Conservation (phyloP, 306 rosid genomes). For the Cicer bijugum region DNA sequence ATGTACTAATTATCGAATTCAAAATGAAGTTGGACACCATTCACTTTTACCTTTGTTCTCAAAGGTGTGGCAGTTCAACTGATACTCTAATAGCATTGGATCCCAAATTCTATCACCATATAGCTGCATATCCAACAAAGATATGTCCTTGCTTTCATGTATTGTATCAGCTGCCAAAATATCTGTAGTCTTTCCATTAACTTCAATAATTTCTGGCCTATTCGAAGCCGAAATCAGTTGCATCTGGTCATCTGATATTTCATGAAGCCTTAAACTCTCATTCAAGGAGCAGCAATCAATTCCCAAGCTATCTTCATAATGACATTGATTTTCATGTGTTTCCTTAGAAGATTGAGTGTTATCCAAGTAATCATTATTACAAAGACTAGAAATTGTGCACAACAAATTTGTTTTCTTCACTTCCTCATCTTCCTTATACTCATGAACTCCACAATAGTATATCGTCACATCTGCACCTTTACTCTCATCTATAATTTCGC, state of each 20-base stretch:
- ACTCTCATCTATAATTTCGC: slow-evolving; percentile 26
- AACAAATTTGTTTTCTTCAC: slow-evolving; percentile 3
- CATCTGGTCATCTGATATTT: slow-evolving; percentile 32
- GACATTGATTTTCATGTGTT: not conserved
- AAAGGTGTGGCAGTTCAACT: not conserved
- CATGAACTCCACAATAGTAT: slow-evolving; percentile 37
- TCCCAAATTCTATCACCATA: slow-evolving; percentile 30
- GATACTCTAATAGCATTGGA: slow-evolving; percentile 44
- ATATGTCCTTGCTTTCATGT: slow-evolving; percentile 30
- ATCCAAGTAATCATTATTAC: slow-evolving; percentile 4
- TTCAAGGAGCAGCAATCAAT: slow-evolving; percentile 18
- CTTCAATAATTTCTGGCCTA: slow-evolving; percentile 29
- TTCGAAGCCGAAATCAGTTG: not conserved
- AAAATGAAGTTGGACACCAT: not conserved
- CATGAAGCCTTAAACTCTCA: slow-evolving; percentile 6
- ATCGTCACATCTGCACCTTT: slow-evolving; percentile 31
- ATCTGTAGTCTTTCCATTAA: slow-evolving; percentile 1
- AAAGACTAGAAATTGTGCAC: slow-evolving; percentile 22
- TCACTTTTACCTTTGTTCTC: slow-evolving; percentile 36
- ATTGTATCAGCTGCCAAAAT: slow-evolving; percentile 1
- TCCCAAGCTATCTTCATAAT: slow-evolving; percentile 3
- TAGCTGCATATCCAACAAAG: slow-evolving; percentile 9
- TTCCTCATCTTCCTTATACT: slow-evolving; percentile 40
- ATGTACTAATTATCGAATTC: not conserved
- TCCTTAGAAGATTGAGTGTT: slow-evolving; percentile 17